Base-by-base conservation (phyloP, 495 filamentous ascomycete genomes). In the Oleoguttula mirabilis region DNA sequence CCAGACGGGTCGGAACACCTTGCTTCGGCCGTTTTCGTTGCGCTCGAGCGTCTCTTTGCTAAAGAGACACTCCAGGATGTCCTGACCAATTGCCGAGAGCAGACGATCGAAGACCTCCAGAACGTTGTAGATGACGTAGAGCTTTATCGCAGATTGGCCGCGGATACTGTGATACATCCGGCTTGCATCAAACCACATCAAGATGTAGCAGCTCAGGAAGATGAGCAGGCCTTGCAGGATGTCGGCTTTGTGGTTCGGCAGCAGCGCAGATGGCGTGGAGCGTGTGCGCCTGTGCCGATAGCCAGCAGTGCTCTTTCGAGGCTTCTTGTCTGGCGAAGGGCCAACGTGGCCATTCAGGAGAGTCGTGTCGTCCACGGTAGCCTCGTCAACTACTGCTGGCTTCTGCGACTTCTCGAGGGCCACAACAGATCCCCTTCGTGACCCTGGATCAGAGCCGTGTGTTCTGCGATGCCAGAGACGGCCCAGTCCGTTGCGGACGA, bases 141-240 rank as follows among this genome's bases (percentile, higher is more conserved):
- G 69, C 59, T 99, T 99, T 63, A 99, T 93, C 6, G 88, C 87
- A 3, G 86, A 85, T 63, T 96, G 92, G 6, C 86, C 90, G 33
- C 86, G 79, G 55, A 99, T 95, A 55, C 86, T 83, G 59, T 99
- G 90, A 61, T 99, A 99, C 85, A 99, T 94, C 25, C 86, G 75
- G 58, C 87, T 94, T 10, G 92, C 88, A 62, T 99, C 90, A 30
- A 96, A 82, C 44, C 75, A 77, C 81, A 94, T 90, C 42, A 99
- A 67, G 28, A 87, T 73, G 23, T 76, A 72, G 59, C 84, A 93
- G 50, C 83, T 94, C 37, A 70, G 70, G 36, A 94, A 71, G 51
- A 95, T 83, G 17, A 99, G 70, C 25, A 84, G 62, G 0, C 90
- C 90, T 57, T 88, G 88, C 16, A 99, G 66, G 8, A 99, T 76